Percentiles rank a stretch among this genome's conserved stretches.
These are phyloP conservation scores for Gymnopus androsaceus DNA, from an alignment of 1,284 basidiomycete species.

Conservation along the genomic window DNA sequence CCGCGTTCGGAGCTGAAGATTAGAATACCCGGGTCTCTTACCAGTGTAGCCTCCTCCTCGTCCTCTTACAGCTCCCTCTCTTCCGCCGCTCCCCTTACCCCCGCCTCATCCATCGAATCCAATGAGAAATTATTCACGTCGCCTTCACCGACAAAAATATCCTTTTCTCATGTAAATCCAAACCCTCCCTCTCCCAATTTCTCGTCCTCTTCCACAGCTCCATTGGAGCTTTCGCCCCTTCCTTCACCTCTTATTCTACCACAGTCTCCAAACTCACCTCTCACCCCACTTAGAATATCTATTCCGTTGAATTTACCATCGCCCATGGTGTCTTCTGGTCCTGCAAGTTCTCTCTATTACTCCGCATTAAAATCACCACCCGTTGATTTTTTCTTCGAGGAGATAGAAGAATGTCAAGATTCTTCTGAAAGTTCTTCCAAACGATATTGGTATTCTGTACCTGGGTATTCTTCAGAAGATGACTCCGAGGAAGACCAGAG, in stretches of 20 bases:
- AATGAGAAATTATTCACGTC: background rate
- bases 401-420: background rate
- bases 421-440: background rate
- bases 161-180: background rate
- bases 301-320: slow-evolving; percentile 1
- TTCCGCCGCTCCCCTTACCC: slow-evolving; percentile 15
- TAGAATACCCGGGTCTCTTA: slow-evolving; percentile 12
- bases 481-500: slow-evolving; percentile 10
- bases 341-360: slow-evolving; percentile 9
- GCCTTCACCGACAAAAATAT: slow-evolving; percentile 2
- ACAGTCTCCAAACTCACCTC: background rate
- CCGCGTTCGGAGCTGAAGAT: slow-evolving; percentile 10
- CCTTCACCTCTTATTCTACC: background rate
- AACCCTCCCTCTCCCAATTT: slow-evolving; percentile 6
- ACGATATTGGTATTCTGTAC: background rate
- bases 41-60: slow-evolving; percentile 4
- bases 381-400: background rate
- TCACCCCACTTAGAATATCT: slow-evolving; percentile 8
- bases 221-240: background rate
- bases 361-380: slow-evolving; percentile 7
- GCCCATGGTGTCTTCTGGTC: background rate
- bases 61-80: slow-evolving; percentile 13
- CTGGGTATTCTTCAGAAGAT: background rate
- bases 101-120: too few relatives aligned
- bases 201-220: background rate